Percentiles rank a stretch among this genome's conserved stretches.
phyloP scores from a whole-genome alignment of 2,329 filamentous ascomycete species.

The Sarocladium oryzae region DNA sequence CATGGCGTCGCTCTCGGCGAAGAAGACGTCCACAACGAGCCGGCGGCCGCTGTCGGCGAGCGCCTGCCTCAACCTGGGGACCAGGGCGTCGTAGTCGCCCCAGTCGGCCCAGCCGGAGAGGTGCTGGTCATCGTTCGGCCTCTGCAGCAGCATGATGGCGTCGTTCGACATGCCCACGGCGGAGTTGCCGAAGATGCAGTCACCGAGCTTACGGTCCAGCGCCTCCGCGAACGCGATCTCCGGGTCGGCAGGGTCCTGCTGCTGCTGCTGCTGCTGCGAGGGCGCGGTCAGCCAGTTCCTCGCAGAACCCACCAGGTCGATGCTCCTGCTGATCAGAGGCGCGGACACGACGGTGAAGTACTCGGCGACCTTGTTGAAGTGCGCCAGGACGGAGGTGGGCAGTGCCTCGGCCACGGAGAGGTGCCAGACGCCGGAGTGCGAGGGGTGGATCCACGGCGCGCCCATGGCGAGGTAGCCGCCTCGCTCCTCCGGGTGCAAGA shows the following conservation, averaged over 20 bases:
- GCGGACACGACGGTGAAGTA: too few relatives aligned
- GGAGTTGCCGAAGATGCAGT: constrained; percentile 18
- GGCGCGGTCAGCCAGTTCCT: too few relatives aligned
- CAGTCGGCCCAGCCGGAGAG: constrained; percentile 24
- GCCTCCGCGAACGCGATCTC: constrained; percentile 17
- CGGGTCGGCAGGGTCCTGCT: constrained; percentile 7
- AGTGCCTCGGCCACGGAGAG: constrained; percentile 18
- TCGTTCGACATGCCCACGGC: constrained; percentile 21
- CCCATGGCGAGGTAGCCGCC: constrained; percentile 21
- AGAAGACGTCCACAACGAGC: constrained; percentile 21
- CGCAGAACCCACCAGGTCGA: too few relatives aligned
- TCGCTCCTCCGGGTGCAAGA: constrained; percentile 17
- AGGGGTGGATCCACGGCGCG: constrained; percentile 25
- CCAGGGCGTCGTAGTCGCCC: constrained; percentile 23
- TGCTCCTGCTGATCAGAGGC: too few relatives aligned
- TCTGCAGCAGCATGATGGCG: constrained; percentile 22
- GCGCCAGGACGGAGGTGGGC: constrained; percentile 11
- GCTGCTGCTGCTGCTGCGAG: neutral
- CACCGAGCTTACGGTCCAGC: constrained; percentile 14
- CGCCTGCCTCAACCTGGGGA: constrained; percentile 18
- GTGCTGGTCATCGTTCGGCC: constrained; percentile 11
- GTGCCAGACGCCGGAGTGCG: constrained; percentile 16
- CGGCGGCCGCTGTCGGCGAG: constrained; percentile 12
- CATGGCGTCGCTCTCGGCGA: constrained; percentile 22
- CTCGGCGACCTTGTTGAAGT: too few relatives aligned